Evolutionary conservation across 495 filamentous ascomycete genomes (phyloP), one percentile per base, ranked within the genome.

Genomic region (Xylaria sp.): DNA sequence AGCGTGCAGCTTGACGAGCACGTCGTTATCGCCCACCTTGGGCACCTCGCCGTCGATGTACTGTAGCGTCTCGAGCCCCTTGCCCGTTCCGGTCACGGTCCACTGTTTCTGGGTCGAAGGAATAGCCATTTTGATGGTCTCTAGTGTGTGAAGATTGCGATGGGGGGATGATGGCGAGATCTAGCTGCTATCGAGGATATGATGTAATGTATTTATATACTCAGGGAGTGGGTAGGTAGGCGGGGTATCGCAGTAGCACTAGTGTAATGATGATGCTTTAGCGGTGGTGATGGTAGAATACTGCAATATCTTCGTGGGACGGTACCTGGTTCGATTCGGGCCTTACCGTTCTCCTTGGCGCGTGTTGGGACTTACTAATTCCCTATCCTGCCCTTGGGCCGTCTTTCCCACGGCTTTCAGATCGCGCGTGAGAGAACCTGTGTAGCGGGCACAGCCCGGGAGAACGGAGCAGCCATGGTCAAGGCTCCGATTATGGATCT

Each of bases 1-100:
- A 26, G 87, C 92, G 67, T 90, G 84, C 17, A 95, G 82, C 80
- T 90, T 90, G 75, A 97, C 89, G n/a, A 95, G 83, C 3, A 93
- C 90, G 46, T 94, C 91, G 64, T 87, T 86, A 46, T 93, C 91
- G 53, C 90, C 90, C 7, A 90, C 73, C 68, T 88, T 77, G 14
- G 92, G 91, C 46, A 93, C 75, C 0, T 85, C 78, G 0, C 79
- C 82, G 31, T 86, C 85, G 59, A 82, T 71, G 72, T 85, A 87
- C 73, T 88, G 84, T 48, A 93, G 85, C 62, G 84, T 87, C 69
- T 90, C 88, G 73, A 92, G 90, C 59, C 80, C 89, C 48, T 86
- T 84, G 21, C 84, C 84, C 43, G 79, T 84, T 77, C 84, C 85
- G 26, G 80, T 73, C 63, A 93, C 77, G 33, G 84, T 80, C 90